Evolutionary conservation across 2,329 filamentous ascomycete genomes (phyloP), one percentile per base, ranked within the genome.

Genomic region (Diaporthe ilicicola): DNA sequence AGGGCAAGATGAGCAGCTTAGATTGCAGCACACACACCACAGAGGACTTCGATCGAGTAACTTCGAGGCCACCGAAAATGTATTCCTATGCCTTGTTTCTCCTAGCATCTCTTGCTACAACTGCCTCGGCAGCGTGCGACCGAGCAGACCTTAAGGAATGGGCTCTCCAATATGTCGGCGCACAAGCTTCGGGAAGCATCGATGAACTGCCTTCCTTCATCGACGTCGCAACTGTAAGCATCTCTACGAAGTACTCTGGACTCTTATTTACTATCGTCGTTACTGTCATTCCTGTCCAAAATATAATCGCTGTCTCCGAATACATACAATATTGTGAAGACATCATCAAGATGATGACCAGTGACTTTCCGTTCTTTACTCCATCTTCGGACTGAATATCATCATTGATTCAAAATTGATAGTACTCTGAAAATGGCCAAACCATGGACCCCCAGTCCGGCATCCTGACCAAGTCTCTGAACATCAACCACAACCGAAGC

Each of bases 401-500:
- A 13, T 6, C 1, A 19, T 13, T 64, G n/a, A 64, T 44, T 24
- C 22, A 3, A 10, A 3, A 4, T 13, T 7, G 5, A 19, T 19
- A 64, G 59, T 76, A 76, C 62, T 71, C 70, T 4, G 75, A 76
- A 66, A 75, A 74, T 50, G 73, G 74, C 51, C 53, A 70, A 50
- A 50, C 73, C 5, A 34, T 74, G 53, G 64, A 72, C 50, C 69
- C 73, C 55, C 32, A 29, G 32, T 59, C 72, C 3, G 74, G 76
- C 17, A 76, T 76, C 50, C 69, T 78, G n/a, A 61, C 73, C 10
- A 73, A 69, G 22, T 44, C 76, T 29, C 51, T 77, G 54, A 73
- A 73, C 37, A 75, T 77, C 64, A 76, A 77, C 72, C 74, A 75
- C 73, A 74, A 54, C 62, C 72, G 76, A 42, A 75, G 75, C 73